phyloP scores from a whole-genome alignment of 148 eudicot species.

The Fagopyrum tataricum region DNA sequence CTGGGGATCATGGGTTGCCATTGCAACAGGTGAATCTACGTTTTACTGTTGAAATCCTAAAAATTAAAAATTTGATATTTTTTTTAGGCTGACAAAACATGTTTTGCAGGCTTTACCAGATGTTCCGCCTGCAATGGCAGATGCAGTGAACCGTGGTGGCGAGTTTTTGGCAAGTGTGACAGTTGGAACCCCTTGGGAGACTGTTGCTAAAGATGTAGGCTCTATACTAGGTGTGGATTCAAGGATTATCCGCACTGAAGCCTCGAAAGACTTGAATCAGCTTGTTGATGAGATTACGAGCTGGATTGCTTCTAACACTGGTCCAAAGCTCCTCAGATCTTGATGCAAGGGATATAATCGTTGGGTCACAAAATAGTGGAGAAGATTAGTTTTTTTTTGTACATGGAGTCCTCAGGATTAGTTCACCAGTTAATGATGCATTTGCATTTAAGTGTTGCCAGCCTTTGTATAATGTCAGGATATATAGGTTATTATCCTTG shows the following conservation, averaged over 20 bases:
- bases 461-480: background rate
- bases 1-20: slow-evolving; percentile 94
- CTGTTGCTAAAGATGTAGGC: slow-evolving; percentile 69
- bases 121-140: slow-evolving; percentile 90
- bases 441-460: background rate
- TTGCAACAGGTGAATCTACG: slow-evolving; percentile 63
- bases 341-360: slow-evolving; percentile 13
- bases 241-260: slow-evolving; percentile 43
- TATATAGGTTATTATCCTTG: background rate
- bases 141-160: slow-evolving; percentile 87
- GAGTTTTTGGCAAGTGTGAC: slow-evolving; percentile 69
- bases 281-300: slow-evolving; percentile 68
- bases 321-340: slow-evolving; percentile 47
- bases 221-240: slow-evolving; percentile 58
- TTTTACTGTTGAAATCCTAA: background rate
- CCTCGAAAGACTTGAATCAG: slow-evolving; percentile 56
- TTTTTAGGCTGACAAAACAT: background rate
- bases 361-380: background rate
- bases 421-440: no score
- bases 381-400: background rate
- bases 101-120: slow-evolving; percentile 72
- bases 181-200: slow-evolving; percentile 91
- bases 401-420: no score
- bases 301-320: slow-evolving; percentile 56
- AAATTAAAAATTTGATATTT: background rate